Base-by-base conservation (phyloP, 768 basidiomycete genomes). In the Macrocybe gigantea region DNA sequence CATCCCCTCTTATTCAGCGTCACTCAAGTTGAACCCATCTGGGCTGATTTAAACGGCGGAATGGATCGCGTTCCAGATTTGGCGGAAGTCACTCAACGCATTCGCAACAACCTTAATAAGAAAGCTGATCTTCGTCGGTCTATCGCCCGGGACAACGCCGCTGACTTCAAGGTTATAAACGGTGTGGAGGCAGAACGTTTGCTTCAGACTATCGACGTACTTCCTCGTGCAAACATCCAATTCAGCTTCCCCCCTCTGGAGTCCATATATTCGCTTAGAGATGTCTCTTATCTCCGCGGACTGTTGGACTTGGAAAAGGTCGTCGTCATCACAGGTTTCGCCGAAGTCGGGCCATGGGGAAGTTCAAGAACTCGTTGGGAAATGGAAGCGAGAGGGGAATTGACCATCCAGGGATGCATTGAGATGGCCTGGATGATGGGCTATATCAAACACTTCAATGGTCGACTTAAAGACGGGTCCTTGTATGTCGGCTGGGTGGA, bases 351-450 rank as follows among this genome's bases (percentile, higher is more conserved):
- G 2, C 96, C 96, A 9, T 99, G 95, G 94, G 96, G 96, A 55
- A 93, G 91, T 61, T 88, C 95, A 11, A 83, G 96, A 50, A 99
- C 96, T 2, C 83, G 96, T 50, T 99, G 96, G 96, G 96, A 99
- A 72, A 98, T 99, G 93, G 96, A 99, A 64, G 94, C 93, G 40
- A 79, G 83, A 40, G 95, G 96, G n/a, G 85, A 95, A 60, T 87
- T 98, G 67, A 93, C 94, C 1, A 94, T 98, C 57, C 88, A 96
- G 65, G 96, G 96, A 13, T 92, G 91, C 60, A 96, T 99, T 60
- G 96, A 99, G 72, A 95, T 99, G 89, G 94, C 95, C 2, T 99
- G 95, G 94, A 85, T 98, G 68, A 98, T 94, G 91, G 95, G 96
- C 37, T 82, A 80, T 70, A 96, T 98, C 79, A 96, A 94, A 67